These are phyloP conservation scores for Galerina sulciceps DNA, from an alignment of 768 basidiomycete species.

Conservation along the genomic window DNA sequence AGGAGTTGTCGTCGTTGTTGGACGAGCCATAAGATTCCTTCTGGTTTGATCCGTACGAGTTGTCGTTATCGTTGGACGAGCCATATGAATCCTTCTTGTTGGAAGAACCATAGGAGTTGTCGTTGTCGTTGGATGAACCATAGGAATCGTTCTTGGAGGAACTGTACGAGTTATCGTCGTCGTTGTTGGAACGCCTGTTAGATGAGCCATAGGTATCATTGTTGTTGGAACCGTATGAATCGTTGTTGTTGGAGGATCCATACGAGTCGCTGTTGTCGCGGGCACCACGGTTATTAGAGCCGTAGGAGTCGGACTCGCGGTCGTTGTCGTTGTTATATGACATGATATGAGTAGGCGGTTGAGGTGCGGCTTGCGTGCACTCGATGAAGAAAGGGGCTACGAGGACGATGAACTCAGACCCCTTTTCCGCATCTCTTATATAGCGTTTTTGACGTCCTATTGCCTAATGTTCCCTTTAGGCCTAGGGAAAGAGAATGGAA, in stretches of 20 bases:
- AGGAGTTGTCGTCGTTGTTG: conserved; percentile 21
- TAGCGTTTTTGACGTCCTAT: neutral
- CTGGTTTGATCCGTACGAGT: conserved; percentile 27
- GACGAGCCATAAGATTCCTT: conserved; percentile 23
- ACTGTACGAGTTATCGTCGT: conserved; percentile 24
- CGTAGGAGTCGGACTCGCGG: conserved; percentile 27
- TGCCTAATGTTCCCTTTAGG: no score
- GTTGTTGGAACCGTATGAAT: conserved; percentile 11
- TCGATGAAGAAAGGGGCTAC: conserved; percentile 5
- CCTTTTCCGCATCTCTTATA: neutral
- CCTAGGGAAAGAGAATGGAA: neutral
- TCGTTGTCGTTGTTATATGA: conserved; percentile 25
- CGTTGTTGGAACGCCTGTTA: conserved; percentile 15
- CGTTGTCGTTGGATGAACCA: conserved; percentile 20
- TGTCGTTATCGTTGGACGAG: conserved; percentile 27
- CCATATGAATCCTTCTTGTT: conserved; percentile 28
- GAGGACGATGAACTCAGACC: neutral
- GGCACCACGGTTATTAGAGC: conserved; percentile 18
- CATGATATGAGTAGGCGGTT: conserved; percentile 14
- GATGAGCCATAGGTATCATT: conserved; percentile 13
- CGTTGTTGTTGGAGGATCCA: conserved; percentile 17
- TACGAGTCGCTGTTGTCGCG: conserved; percentile 7
- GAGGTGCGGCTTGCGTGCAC: neutral
- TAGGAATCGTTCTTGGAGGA: conserved; percentile 28
- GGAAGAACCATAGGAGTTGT: conserved; percentile 27